A percentile compares a stretch with the other conserved stretches of the same genome.
Evolutionary conservation across 2,329 filamentous ascomycete genomes (phyloP).

Genomic region (Phyllosticta citrichinensis): DNA sequence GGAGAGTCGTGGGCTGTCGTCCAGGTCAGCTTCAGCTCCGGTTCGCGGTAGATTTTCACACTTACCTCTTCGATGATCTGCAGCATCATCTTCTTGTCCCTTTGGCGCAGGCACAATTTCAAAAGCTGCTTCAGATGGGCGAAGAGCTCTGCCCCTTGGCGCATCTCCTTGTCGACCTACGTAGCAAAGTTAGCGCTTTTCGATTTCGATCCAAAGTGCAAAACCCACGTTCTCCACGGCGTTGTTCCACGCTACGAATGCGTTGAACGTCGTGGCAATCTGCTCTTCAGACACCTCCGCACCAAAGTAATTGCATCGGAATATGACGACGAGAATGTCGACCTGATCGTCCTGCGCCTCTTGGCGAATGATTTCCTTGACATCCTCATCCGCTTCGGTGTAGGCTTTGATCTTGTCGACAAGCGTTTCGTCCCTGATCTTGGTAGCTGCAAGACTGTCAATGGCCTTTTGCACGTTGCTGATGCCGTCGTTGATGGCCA

Average conservation of each 20-base stretch:
- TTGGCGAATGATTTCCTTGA: constrained; percentile 63
- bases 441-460: constrained; percentile 56
- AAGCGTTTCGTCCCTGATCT: constrained; percentile 72
- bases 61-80: constrained; percentile 74
- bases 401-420: constrained; percentile 75
- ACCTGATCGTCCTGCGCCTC: constrained; percentile 66
- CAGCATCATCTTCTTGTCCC: constrained; percentile 97
- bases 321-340: constrained; percentile 75
- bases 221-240: constrained; percentile 65
- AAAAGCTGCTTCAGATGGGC: constrained; percentile 90
- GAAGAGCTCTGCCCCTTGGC: constrained; percentile 82
- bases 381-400: constrained; percentile 60
- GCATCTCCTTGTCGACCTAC: constrained; percentile 69
- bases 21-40: constrained; percentile 11
- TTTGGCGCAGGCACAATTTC: constrained; percentile 80
- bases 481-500: constrained; percentile 87
- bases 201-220: constrained; percentile 39
- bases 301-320: constrained; percentile 66
- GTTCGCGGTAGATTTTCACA: background rate
- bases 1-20: constrained; percentile 70
- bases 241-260: constrained; percentile 91
- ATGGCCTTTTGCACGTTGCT: constrained; percentile 78
- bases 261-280: constrained; percentile 79
- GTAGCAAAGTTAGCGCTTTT: constrained; percentile 40
- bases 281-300: constrained; percentile 65